phyloP scores from a whole-genome alignment of 345 rosid genomes.

The Nasturtium officinale region DNA sequence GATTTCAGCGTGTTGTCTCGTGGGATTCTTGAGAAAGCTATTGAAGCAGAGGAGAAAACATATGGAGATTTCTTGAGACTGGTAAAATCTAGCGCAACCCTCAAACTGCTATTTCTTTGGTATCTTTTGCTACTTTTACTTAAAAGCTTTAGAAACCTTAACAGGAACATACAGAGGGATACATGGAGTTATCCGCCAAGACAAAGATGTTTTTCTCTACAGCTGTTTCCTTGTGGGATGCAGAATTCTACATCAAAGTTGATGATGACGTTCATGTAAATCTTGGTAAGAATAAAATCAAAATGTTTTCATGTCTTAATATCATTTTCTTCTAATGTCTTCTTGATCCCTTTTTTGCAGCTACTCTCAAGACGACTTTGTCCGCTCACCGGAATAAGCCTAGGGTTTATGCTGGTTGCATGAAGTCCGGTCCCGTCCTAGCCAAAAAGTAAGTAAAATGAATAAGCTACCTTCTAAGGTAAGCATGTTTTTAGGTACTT shows the following conservation, averaged over 20 bases:
- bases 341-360: conserved; percentile 40
- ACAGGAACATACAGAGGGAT: conserved; percentile 87
- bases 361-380: conserved; percentile 62
- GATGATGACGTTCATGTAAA: conserved; percentile 97
- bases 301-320: conserved; percentile 1
- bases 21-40: conserved; percentile 73
- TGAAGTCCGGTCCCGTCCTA: conserved; percentile 96
- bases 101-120: conserved; percentile 8
- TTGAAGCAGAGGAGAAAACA: conserved; percentile 69
- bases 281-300: conserved; percentile 53
- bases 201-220: conserved; percentile 78
- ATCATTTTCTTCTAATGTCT: conserved; percentile 1
- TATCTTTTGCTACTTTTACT: neutral
- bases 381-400: conserved; percentile 55
- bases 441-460: conserved; percentile 61
- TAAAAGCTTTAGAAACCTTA: conserved; percentile 2
- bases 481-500: conserved; percentile 1
- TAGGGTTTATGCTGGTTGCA: conserved; percentile 82
- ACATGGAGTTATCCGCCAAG: conserved; percentile 82
- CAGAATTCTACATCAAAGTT: conserved; percentile 90
- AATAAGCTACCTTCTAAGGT: neutral
- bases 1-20: conserved; percentile 44
- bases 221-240: conserved; percentile 82
- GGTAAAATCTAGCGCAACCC: conserved; percentile 48
- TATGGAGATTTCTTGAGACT: conserved; percentile 85